Base-by-base conservation (phyloP, 352 stramenopile species). In the Globisporangium lucens region DNA sequence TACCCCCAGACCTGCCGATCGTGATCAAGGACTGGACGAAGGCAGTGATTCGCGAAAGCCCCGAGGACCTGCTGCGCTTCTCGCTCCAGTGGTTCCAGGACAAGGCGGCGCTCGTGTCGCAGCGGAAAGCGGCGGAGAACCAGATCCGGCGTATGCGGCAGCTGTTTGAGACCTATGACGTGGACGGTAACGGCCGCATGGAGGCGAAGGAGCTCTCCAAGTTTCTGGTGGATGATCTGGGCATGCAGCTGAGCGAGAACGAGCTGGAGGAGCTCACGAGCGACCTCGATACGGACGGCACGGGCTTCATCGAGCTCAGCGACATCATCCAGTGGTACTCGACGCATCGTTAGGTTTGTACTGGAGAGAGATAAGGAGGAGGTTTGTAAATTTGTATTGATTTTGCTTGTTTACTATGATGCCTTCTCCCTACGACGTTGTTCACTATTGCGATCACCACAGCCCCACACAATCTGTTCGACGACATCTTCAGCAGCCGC, bases 11-110 rank as follows among this genome's bases (percentile, higher is more conserved):
- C 47, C 77, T 98, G 13, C 90, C 91, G 30, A 70, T 80, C 6
- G 78, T 97, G 56, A 74, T 97, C 41, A 97, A 97, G 69, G 88
- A 97, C 65, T 97, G 91, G 84, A 93, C 91, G 6, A 98, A 97
- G 76, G 88, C 84, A 3, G 82, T 97, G 68, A 95, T 97, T 59
- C 79, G 82, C 2, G 82, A 85, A 43, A 84, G 91, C 52, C 89
- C 91, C 1, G 65, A 75, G 0, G 83, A 98, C 69, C 38, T 97
- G 68, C 43, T 93, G 35, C 59, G 69, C n/a, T 97, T 97, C 59
- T 97, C 89, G 47, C 80, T 87, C 22, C 71, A 93, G 63, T 96
- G 89, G 73, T 98, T 97, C 65, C 72, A 95, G 55, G 88, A 93
- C 62, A 92, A 92, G 69, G 80, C 76, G 4, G 69, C 75, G 35